Percentiles rank a stretch among this genome's conserved stretches.
Evolutionary conservation across 2,329 filamentous ascomycete species (phyloP).

Genomic region (Rasamsonia emersonii): DNA sequence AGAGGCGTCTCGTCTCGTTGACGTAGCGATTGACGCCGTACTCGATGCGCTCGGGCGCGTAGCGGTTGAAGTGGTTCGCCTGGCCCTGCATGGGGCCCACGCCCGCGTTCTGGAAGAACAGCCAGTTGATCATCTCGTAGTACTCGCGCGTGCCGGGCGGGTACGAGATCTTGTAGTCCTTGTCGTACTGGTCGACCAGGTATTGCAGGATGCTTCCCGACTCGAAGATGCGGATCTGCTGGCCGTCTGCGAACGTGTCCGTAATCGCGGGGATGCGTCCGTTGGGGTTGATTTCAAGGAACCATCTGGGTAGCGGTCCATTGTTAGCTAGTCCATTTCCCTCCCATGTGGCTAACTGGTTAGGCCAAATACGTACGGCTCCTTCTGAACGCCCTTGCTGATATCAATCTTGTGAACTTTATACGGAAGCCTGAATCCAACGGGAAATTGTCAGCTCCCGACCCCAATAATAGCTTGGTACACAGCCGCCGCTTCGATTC

Average conservation of each 20-base stretch:
- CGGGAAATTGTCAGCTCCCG: slow-evolving; percentile 11
- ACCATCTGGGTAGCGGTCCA: slow-evolving; percentile 49
- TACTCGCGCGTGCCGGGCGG: slow-evolving; percentile 62
- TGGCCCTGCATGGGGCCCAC: slow-evolving; percentile 79
- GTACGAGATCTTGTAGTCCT: slow-evolving; percentile 73
- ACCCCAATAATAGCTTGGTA: no score
- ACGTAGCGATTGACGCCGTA: slow-evolving; percentile 76
- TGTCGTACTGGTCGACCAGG: slow-evolving; percentile 71
- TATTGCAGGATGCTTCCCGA: slow-evolving; percentile 40
- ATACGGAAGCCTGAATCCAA: slow-evolving; percentile 54
- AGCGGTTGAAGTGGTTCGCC: slow-evolving; percentile 74
- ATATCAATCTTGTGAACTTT: slow-evolving; percentile 65
- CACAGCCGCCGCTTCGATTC: no score
- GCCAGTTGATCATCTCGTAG: slow-evolving; percentile 73
- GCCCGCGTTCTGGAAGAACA: slow-evolving; percentile 70
- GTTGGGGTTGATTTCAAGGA: slow-evolving; percentile 85
- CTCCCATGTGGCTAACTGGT: no score
- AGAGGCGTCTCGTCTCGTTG: slow-evolving; percentile 77
- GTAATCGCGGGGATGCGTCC: slow-evolving; percentile 83
- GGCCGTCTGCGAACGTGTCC: slow-evolving; percentile 66
- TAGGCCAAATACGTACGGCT: slow-evolving; percentile 47
- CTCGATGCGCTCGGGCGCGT: slow-evolving; percentile 71
- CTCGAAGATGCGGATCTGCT: slow-evolving; percentile 70
- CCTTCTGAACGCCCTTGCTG: slow-evolving; percentile 67
- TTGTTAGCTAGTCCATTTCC: not conserved